These are phyloP conservation scores for Bassia scoparia DNA, from an alignment of 148 eudicot genomes.

Conservation along the genomic window DNA sequence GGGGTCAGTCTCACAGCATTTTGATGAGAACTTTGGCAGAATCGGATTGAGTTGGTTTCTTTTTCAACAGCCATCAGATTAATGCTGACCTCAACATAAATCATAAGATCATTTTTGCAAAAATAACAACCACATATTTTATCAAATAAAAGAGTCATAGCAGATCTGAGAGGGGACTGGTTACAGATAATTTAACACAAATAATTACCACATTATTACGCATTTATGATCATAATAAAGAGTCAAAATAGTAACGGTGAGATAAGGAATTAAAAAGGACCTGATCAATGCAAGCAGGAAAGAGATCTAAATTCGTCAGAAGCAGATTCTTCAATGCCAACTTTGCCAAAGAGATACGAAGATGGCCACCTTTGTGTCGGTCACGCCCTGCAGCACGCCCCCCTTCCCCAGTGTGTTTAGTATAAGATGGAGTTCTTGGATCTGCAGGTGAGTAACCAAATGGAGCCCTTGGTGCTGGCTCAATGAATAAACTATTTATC, in stretches of 20 bases:
- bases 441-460: conserved; percentile 98
- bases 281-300: conserved; percentile 99
- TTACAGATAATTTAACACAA: too few relatives aligned
- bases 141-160: not conserved
- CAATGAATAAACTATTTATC: conserved; percentile 94
- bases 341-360: conserved; percentile 86
- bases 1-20: too few relatives aligned
- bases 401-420: conserved; percentile 76
- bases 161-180: too few relatives aligned
- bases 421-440: conserved; percentile 97
- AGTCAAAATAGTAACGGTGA: not conserved
- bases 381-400: conserved; percentile 83
- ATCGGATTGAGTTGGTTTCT: not conserved
- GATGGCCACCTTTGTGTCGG: conserved; percentile 89
- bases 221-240: not conserved
- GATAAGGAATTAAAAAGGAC: conserved; percentile 29
- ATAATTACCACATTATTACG: not conserved
- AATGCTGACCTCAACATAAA: not conserved
- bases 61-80: not conserved
- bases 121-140: not conserved
- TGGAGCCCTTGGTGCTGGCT: conserved; percentile 96
- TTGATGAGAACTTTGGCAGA: too few relatives aligned
- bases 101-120: not conserved
- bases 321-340: conserved; percentile 92
- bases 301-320: conserved; percentile 88